Conservation (phyloP, 2,329 filamentous ascomycete genomes). For the Ambrosiella cleistominuta region DNA sequence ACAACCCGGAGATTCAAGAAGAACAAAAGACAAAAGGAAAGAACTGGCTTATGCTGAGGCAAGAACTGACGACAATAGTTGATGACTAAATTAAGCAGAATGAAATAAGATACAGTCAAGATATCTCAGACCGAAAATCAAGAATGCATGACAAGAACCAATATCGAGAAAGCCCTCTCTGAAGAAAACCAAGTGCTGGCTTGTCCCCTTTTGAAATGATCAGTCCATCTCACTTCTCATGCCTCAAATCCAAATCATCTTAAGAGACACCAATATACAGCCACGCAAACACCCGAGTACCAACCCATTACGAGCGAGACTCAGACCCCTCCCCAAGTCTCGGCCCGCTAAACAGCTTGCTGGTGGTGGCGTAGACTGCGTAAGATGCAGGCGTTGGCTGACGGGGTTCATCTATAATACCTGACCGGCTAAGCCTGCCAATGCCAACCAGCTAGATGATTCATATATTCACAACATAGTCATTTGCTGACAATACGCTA, state of each 20-base stretch:
- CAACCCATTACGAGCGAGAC: too few relatives aligned
- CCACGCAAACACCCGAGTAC: background rate
- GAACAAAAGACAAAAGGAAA: slow-evolving; percentile 1
- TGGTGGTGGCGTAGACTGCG: background rate
- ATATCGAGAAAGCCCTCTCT: too few relatives aligned
- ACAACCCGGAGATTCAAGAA: background rate
- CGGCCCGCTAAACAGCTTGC: background rate
- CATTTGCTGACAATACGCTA: too few relatives aligned
- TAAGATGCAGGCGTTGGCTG: background rate
- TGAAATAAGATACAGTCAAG: background rate
- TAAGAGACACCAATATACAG: background rate
- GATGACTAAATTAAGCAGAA: background rate
- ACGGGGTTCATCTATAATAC: background rate
- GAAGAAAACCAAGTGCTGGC: background rate
- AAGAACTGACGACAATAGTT: background rate
- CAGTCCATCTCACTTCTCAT: background rate
- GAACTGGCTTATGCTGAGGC: background rate
- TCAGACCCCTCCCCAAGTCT: background rate
- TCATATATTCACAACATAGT: too few relatives aligned
- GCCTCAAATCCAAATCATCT: background rate
- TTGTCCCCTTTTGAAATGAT: background rate
- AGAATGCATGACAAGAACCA: too few relatives aligned
- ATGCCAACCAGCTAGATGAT: background rate
- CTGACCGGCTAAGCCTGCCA: background rate
- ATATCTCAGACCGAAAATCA: background rate